Evolutionary conservation across 306 rosid genomes (phyloP).

Genomic region (Cicer yamashitae): DNA sequence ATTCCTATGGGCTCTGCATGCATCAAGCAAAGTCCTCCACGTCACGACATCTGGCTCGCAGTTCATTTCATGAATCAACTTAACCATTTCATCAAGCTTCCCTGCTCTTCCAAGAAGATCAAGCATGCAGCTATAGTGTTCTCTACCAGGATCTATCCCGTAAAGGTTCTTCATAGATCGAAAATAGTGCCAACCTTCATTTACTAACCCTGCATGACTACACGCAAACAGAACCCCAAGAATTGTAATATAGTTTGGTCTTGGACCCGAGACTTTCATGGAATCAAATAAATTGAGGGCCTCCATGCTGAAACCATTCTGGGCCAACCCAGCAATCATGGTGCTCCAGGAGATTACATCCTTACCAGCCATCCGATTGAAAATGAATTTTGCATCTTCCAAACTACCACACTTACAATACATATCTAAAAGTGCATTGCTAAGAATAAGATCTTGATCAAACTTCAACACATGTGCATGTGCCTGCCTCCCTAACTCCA

Average conservation of each 20-base stretch:
- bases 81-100: slow-evolving; percentile 71
- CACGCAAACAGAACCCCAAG: slow-evolving; percentile 93
- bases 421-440: slow-evolving; percentile 89
- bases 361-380: slow-evolving; percentile 64
- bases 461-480: slow-evolving; percentile 81
- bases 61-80: slow-evolving; percentile 70
- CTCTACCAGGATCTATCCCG: slow-evolving; percentile 76
- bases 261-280: slow-evolving; percentile 68
- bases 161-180: slow-evolving; percentile 72
- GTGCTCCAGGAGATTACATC: slow-evolving; percentile 96
- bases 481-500: slow-evolving; percentile 82
- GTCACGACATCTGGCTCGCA: slow-evolving; percentile 81
- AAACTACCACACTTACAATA: slow-evolving; percentile 88
- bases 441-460: slow-evolving; percentile 76
- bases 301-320: slow-evolving; percentile 81
- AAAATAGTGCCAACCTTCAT: slow-evolving; percentile 77
- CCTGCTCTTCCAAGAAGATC: slow-evolving; percentile 98
- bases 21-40: slow-evolving; percentile 89
- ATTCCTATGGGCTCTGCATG: slow-evolving; percentile 75
- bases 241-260: slow-evolving; percentile 78
- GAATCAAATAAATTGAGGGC: slow-evolving; percentile 71
- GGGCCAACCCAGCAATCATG: slow-evolving; percentile 89
- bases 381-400: slow-evolving; percentile 72
- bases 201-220: slow-evolving; percentile 88
- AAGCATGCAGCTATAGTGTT: slow-evolving; percentile 83